Conservation (phyloP, 2,329 filamentous ascomycete genomes). For the Myriosclerotinia scirpicola region DNA sequence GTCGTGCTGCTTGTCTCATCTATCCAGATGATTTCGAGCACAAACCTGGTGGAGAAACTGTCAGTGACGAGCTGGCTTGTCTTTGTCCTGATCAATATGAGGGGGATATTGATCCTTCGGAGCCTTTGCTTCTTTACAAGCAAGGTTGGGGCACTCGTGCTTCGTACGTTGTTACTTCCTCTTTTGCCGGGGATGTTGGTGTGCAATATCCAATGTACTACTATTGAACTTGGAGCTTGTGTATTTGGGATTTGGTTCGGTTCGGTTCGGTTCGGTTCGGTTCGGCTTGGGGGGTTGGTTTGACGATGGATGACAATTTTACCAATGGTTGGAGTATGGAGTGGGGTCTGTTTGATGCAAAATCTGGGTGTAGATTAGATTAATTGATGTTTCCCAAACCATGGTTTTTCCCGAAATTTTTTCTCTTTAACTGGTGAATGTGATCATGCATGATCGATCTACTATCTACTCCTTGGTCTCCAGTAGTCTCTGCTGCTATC, state of each 20-base stretch:
- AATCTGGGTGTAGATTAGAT: neutral
- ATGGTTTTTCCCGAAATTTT: neutral
- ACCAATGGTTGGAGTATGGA: neutral
- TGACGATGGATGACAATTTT: neutral
- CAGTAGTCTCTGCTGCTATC: neutral
- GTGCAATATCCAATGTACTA: neutral
- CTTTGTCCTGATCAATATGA: neutral
- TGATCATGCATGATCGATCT: neutral
- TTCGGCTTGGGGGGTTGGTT: neutral
- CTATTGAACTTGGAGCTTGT: neutral
- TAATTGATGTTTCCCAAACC: neutral
- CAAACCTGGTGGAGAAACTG: neutral
- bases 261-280: neutral
- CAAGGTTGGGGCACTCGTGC: neutral
- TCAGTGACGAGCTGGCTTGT: neutral
- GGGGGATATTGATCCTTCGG: neutral
- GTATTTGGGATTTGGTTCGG: neutral
- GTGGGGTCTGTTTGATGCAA: neutral
- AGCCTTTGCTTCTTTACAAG: neutral
- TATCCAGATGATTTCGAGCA: neutral
- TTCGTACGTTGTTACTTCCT: neutral
- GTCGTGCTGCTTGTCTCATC: neutral
- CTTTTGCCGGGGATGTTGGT: neutral
- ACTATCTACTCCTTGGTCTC: neutral
- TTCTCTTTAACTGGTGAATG: neutral